Evolutionary conservation across 139 green algal species (phyloP), one percentile per base, ranked within the genome.

Genomic region (Volvox africanus): DNA sequence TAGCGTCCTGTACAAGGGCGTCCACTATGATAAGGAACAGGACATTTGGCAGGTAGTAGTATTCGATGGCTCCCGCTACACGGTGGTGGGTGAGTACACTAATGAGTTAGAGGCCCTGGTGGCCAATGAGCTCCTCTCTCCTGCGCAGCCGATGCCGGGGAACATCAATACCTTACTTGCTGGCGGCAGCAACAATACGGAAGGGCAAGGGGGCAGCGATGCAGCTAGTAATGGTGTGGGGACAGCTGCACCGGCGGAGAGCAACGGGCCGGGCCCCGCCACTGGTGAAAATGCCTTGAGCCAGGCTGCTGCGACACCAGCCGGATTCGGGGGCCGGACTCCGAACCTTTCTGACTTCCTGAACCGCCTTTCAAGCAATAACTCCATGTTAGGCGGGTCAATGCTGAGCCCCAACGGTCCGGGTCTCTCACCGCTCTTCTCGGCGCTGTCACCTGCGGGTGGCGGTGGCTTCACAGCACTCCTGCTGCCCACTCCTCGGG

Each of bases 101-200:
- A 93, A 90, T 44, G 92, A 94, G 71, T 76, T 94, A 35, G 92
- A 94, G 30, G 92, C 92, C 22, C 71, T 94, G 61, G 92, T 94
- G 28, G 92, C 92, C 26, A 90, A 92, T 28, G 92, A 94, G 92
- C 85, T 94, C 65, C 71, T 94, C 2, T 92, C 85, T 0, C 92
- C 88, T 32, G 90, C 79, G 13, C 88, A 92, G 67, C 80, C 79
- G 20, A 83, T 92, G 88, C 88, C 71, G 0, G 86, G 86, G 21
- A 83, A 75, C 30, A 11, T 89, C 37, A 75, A 90, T 28, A 77
- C 86, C 18, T 32, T 83, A 75, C 86, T 90, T 14, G 30, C 50
- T 32, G 86, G 84, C 68, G 73, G 85, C 85, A 55, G 28, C 44
- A 19, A 19, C 0, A 35, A 3, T 11, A 33, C 17, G 12, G 67